phyloP scores from a whole-genome alignment of 495 filamentous ascomycete genomes.

The Lasiosphaeria hispida region DNA sequence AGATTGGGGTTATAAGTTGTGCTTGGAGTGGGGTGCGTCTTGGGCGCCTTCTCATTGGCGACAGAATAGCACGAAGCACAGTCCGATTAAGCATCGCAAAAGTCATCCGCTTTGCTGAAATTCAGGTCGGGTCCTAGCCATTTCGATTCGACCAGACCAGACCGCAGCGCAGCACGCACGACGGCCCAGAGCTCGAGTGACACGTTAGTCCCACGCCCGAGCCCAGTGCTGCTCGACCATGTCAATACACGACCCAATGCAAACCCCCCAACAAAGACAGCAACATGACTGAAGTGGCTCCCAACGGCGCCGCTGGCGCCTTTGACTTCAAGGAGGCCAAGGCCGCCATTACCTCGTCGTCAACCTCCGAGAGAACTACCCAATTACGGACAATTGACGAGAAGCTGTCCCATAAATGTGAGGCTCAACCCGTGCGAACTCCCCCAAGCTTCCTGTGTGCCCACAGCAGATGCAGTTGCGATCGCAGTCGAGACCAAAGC shows the following conservation, averaged over 20 bases:
- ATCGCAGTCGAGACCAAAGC: not conserved
- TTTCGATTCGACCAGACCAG: not conserved
- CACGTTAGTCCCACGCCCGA: constrained; percentile 13
- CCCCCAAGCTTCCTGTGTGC: not conserved
- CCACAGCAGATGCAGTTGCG: too few relatives aligned
- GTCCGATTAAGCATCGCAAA: constrained; percentile 15
- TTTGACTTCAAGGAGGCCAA: constrained; percentile 37
- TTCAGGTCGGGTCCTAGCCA: constrained; percentile 3
- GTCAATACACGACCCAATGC: constrained; percentile 31
- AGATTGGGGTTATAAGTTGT: too few relatives aligned
- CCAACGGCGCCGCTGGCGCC: constrained; percentile 27
- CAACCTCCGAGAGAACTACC: constrained; percentile 43
- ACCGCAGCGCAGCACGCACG: not conserved
- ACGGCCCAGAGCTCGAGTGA: constrained; percentile 5
- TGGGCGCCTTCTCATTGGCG: not conserved
- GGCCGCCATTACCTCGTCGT: constrained; percentile 49
- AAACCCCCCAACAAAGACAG: constrained; percentile 30
- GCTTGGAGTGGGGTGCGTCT: too few relatives aligned
- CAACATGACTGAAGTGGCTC: constrained; percentile 46
- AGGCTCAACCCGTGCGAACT: constrained; percentile 11
- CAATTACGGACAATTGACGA: constrained; percentile 47
- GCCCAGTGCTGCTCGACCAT: constrained; percentile 23
- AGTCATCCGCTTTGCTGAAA: constrained; percentile 21
- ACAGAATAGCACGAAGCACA: not conserved
- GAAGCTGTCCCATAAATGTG: constrained; percentile 45